Evolutionary conservation across 371 early-diverging fungal species (phyloP), one percentile per base, ranked within the genome.

Genomic region (Rhizomucor pusillus): DNA sequence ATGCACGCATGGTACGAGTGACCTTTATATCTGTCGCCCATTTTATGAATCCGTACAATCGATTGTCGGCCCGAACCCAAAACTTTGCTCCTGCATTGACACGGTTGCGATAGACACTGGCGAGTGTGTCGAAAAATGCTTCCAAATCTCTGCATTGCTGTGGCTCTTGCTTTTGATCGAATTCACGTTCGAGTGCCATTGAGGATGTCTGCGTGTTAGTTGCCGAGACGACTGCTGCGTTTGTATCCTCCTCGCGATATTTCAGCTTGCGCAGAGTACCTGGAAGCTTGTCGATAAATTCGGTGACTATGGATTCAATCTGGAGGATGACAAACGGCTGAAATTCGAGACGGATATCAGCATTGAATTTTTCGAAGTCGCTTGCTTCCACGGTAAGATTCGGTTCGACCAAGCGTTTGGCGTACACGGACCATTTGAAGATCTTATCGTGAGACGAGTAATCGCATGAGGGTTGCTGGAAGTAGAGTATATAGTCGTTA

Each of bases 21-120:
- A 70, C 61, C 44, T 65, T 69, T 29, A 74, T 57, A 33, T 80
- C 81, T 1, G 84, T 66, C 9, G 84, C 80, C 87, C 90, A 91
- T 49, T 86, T 85, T 51, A 91, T 55, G 56, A 96, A 93, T 29
- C 78, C 71, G 25, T 81, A 70, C 40, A 91, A 71, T 10, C 84
- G 73, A 20, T 61, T 66, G 24, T 77, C 84, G 25, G 79, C 77
- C 24, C 67, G 71, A 22, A 71, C 57, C 94, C 95, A 94, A 67
- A 90, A 94, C 11, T 79, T 75, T 23, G 86, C 57, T 1, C 92
- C 93, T 1, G 83, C 79, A 49, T 94, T 90, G 1, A 86, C 83
- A 7, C 89, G 66, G 37, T 86, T 81, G 13, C 82, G 71, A 73
- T 87, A 93, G 1, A 94, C 63, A 25, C 73, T 73, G 7, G 89